phyloP scores from a whole-genome alignment of 129 eudicot species.

The Calendula officinalis region DNA sequence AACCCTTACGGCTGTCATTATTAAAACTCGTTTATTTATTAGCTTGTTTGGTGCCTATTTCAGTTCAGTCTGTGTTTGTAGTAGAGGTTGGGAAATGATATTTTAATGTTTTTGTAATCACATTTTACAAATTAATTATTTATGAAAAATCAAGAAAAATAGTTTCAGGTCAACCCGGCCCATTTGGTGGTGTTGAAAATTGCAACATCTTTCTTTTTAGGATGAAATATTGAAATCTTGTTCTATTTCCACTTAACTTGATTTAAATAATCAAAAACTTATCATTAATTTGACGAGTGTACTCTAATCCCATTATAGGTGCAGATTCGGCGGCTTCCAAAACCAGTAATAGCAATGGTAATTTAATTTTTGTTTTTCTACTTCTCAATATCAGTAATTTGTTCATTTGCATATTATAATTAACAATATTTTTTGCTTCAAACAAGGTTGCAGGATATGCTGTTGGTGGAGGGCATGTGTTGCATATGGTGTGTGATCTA shows the following conservation, averaged over 20 bases:
- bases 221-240: neutral
- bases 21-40: too few relatives aligned
- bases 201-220: neutral
- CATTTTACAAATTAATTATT: too few relatives aligned
- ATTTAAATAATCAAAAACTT: slow-evolving; percentile 4
- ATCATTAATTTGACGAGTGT: neutral
- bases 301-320: slow-evolving; percentile 44
- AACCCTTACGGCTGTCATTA: too few relatives aligned
- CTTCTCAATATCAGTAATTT: slow-evolving; percentile 1
- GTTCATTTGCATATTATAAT: neutral
- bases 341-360: slow-evolving; percentile 99
- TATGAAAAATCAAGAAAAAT: too few relatives aligned
- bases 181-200: too few relatives aligned
- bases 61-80: neutral
- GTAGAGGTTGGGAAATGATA: too few relatives aligned
- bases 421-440: slow-evolving; percentile 12
- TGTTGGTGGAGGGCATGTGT: slow-evolving; percentile 93
- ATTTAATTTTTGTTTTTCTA: slow-evolving; percentile 8
- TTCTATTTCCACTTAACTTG: slow-evolving; percentile 10
- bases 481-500: slow-evolving; percentile 97
- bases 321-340: slow-evolving; percentile 94
- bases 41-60: too few relatives aligned
- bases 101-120: too few relatives aligned
- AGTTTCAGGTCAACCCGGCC: too few relatives aligned
- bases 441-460: slow-evolving; percentile 99